Conservation (phyloP, 441 rosid species). For the Cnidoscolus chayamansa region DNA sequence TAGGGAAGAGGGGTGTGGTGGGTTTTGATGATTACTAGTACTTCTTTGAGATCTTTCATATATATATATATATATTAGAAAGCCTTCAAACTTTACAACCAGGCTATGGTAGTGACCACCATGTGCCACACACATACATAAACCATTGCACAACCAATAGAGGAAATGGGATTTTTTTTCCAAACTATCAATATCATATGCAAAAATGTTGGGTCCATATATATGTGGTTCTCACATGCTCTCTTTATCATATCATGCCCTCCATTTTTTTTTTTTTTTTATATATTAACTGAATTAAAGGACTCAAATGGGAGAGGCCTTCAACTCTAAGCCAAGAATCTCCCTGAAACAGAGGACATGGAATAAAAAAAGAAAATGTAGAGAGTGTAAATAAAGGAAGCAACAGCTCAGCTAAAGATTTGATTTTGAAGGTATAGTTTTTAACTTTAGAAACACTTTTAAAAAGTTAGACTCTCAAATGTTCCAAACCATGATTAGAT, state of each 20-base stretch:
- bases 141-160: background rate
- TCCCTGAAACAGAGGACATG: background rate
- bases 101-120: constrained; percentile 1
- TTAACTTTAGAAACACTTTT: background rate
- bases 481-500: background rate
- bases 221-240: too few relatives aligned
- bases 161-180: background rate
- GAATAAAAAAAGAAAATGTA: background rate
- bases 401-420: background rate
- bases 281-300: too few relatives aligned
- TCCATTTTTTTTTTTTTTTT: too few relatives aligned
- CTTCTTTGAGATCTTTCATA: background rate
- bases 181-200: too few relatives aligned
- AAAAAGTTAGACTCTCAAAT: constrained; percentile 1
- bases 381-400: background rate
- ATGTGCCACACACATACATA: constrained; percentile 6
- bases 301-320: too few relatives aligned
- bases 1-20: constrained; percentile 1
- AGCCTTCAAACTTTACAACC: constrained; percentile 2
- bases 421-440: too few relatives aligned
- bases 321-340: background rate
- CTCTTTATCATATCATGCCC: too few relatives aligned
- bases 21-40: constrained; percentile 13
- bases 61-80: background rate
- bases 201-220: too few relatives aligned